Evolutionary conservation across 345 rosid species (phyloP).

Genomic region (Rhodamnia rubescens): DNA sequence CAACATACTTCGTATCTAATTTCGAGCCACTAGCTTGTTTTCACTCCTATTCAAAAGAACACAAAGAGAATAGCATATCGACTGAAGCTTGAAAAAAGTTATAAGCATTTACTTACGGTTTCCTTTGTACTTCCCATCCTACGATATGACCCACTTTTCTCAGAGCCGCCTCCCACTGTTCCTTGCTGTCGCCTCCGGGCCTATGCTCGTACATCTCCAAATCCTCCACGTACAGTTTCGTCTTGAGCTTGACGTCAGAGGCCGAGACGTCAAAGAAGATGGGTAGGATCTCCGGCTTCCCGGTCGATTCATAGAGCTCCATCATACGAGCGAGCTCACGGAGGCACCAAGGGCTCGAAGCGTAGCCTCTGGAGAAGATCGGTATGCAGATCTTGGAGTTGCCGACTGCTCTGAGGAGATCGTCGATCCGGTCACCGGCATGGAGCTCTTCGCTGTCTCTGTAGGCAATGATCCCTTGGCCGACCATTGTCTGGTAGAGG

Average conservation of each 20-base stretch:
- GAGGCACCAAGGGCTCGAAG: background rate
- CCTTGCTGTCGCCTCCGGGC: background rate
- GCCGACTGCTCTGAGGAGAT: background rate
- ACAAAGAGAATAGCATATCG: background rate
- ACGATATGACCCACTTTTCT: background rate
- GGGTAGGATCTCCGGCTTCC: background rate
- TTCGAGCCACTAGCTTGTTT: background rate
- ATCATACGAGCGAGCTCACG: background rate
- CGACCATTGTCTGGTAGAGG: too few species aligned
- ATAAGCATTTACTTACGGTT: background rate
- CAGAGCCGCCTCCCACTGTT: background rate
- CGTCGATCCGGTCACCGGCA: too few species aligned
- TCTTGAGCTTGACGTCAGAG: background rate
- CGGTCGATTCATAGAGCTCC: background rate
- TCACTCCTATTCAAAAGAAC: background rate
- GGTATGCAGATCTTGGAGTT: background rate
- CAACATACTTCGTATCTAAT: accelerated
- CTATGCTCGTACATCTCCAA: background rate
- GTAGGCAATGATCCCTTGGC: too few species aligned
- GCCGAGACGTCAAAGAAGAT: background rate
- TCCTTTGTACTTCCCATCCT: background rate
- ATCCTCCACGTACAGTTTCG: background rate
- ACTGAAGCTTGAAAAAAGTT: background rate
- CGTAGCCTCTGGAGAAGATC: background rate
- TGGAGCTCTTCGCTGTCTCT: too few species aligned